Percentiles rank a stretch among this genome's conserved stretches.
Conservation (phyloP, 2,329 filamentous ascomycete species). For the Diaporthe destruens region DNA sequence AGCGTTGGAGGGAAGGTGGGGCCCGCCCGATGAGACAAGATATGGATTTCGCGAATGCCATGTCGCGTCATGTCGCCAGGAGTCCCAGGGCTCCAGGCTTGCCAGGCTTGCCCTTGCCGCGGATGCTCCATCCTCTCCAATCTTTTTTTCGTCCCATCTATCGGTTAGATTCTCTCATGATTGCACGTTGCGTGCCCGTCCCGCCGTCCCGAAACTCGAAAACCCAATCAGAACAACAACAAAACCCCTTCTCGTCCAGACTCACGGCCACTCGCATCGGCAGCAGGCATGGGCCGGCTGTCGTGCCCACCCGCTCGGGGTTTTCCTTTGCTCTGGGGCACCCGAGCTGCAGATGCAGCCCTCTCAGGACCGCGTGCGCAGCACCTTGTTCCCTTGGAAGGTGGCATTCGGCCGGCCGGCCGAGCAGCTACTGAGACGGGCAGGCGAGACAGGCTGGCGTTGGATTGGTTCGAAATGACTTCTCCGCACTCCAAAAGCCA, state of each 20-base stretch:
- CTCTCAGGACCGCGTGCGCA: not conserved
- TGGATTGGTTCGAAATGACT: constrained; percentile 9
- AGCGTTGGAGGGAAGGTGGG: not conserved
- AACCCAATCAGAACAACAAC: not conserved
- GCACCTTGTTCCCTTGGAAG: not conserved
- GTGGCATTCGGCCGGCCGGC: not conserved
- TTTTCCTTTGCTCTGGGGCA: not conserved
- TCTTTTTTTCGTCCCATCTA: not conserved
- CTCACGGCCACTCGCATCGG: constrained; percentile 5
- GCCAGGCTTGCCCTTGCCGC: not conserved
- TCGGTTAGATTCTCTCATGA: not conserved
- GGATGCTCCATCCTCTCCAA: not conserved
- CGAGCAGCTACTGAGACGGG: not conserved
- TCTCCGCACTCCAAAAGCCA: constrained; percentile 22
- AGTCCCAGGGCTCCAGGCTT: not conserved
- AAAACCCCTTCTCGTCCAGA: too few species aligned
- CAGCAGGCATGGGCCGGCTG: not conserved
- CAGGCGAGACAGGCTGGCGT: not conserved
- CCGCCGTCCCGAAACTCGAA: not conserved
- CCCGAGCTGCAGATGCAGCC: constrained; percentile 26
- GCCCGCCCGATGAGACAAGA: constrained; percentile 8
- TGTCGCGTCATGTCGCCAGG: constrained; percentile 12
- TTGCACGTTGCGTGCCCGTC: not conserved
- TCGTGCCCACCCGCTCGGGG: not conserved
- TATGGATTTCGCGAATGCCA: constrained; percentile 27